Percentiles rank a stretch among this genome's conserved stretches.
Evolutionary conservation across 805 yeast species (phyloP).

Genomic region (Priceomyces castillae): DNA sequence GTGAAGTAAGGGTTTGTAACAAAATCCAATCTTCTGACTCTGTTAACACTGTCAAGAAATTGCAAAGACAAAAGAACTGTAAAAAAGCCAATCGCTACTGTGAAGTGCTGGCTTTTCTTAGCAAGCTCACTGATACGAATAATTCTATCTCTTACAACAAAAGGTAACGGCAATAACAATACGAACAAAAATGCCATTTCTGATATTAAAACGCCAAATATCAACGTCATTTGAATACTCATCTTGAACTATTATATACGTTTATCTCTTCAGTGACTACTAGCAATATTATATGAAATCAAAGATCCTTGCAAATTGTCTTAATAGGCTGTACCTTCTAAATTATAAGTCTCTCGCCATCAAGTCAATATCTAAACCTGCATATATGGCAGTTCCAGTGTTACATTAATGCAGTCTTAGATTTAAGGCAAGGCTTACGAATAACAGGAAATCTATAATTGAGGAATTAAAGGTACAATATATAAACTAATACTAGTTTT

Average conservation of each 20-base stretch:
- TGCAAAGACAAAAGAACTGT: conserved; percentile 44
- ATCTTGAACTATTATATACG: conserved; percentile 20
- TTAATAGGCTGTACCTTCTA: too few relatives aligned
- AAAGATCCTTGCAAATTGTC: too few relatives aligned
- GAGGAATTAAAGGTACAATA: too few relatives aligned
- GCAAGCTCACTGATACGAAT: conserved; percentile 35
- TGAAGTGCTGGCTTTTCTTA: conserved; percentile 38
- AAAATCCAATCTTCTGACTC: conserved; percentile 27
- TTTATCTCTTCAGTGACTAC: background rate
- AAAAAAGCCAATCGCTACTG: conserved; percentile 43
- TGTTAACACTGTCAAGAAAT: conserved; percentile 54
- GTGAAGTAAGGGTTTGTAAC: conserved; percentile 21
- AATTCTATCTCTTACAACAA: conserved; percentile 42
- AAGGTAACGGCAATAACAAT: conserved; percentile 56
- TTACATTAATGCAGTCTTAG: too few relatives aligned
- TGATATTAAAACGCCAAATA: conserved; percentile 47
- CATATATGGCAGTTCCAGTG: too few relatives aligned
- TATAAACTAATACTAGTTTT: too few relatives aligned
- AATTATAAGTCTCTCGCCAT: too few relatives aligned
- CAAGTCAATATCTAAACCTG: too few relatives aligned
- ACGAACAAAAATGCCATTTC: conserved; percentile 51
- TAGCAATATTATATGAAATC: background rate
- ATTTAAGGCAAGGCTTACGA: too few relatives aligned
- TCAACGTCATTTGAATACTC: conserved; percentile 46
- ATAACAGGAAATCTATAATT: too few relatives aligned